Conservation (phyloP, 495 filamentous ascomycete genomes). For the Acidomyces sp. region DNA sequence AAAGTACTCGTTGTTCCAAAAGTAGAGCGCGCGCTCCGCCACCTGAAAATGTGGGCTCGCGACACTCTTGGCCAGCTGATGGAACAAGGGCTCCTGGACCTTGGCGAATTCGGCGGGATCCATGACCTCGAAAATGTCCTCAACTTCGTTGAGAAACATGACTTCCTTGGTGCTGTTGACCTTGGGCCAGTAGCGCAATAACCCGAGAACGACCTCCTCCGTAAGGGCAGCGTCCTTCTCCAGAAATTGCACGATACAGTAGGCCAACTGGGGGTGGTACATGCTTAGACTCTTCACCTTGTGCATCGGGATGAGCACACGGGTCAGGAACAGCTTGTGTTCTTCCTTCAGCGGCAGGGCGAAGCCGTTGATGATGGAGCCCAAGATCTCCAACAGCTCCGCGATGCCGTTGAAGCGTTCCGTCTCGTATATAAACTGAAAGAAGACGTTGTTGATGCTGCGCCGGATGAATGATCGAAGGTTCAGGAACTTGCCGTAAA, state of each 20-base stretch:
- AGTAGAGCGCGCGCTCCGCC: conserved; percentile 92
- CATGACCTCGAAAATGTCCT: conserved; percentile 99
- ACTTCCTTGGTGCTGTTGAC: conserved; percentile 99
- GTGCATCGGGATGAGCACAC: conserved; percentile 84
- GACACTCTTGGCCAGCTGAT: conserved; percentile 93
- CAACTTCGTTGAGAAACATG: conserved; percentile 98
- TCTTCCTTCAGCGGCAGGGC: conserved; percentile 95
- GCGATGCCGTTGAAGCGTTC: conserved; percentile 98
- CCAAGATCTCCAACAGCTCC: conserved; percentile 89
- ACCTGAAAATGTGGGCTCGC: conserved; percentile 99
- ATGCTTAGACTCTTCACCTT: conserved; percentile 99
- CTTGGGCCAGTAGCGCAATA: conserved; percentile 97
- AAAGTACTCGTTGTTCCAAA: conserved; percentile 99
- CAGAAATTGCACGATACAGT: conserved; percentile 98
- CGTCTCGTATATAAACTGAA: conserved; percentile 98
- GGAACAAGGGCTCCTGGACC: conserved; percentile 93
- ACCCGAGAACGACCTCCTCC: conserved; percentile 92
- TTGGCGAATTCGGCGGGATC: conserved; percentile 97
- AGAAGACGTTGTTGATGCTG: conserved; percentile 99
- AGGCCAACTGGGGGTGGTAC: conserved; percentile 97
- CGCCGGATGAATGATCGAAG: conserved; percentile 91
- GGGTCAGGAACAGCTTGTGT: conserved; percentile 93
- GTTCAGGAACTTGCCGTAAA: conserved; percentile 99
- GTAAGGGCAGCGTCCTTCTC: conserved; percentile 96
- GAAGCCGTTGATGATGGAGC: conserved; percentile 99